Conservation (phyloP, 192 early-diverging fungal species). For the Backusella macrospora region DNA sequence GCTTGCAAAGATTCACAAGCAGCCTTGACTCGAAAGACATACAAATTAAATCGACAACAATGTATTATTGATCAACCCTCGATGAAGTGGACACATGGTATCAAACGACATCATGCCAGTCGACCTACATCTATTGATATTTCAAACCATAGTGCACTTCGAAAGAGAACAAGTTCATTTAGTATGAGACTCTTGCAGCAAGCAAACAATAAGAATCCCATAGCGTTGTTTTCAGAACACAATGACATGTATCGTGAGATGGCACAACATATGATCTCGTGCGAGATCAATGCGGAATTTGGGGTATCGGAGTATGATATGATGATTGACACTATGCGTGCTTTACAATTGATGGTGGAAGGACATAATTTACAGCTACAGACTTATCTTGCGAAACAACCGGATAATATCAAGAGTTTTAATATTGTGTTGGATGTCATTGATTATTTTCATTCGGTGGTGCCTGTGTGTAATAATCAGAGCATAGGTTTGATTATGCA, state of each 20-base stretch:
- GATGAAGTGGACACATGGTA: background rate
- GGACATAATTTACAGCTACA: slow-evolving; percentile 30
- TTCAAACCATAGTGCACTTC: background rate
- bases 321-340: slow-evolving; percentile 31
- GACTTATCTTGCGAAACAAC: slow-evolving; percentile 30
- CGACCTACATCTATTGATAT: background rate
- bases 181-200: background rate
- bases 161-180: slow-evolving; percentile 3
- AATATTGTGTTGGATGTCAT: slow-evolving; percentile 34
- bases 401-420: slow-evolving; percentile 35
- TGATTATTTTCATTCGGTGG: slow-evolving; percentile 30
- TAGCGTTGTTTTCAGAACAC: background rate
- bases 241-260: background rate
- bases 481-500: slow-evolving; percentile 31
- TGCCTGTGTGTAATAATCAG: slow-evolving; percentile 26
- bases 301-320: slow-evolving; percentile 16
- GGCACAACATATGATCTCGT: slow-evolving; percentile 13
- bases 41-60: slow-evolving; percentile 30
- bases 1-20: slow-evolving; percentile 27
- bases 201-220: background rate
- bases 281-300: slow-evolving; percentile 15
- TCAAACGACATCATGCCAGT: background rate
- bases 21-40: slow-evolving; percentile 1
- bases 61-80: background rate
- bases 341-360: slow-evolving; percentile 34